phyloP scores from a whole-genome alignment of 352 stramenopile species.

The Phytopythium vexans region DNA sequence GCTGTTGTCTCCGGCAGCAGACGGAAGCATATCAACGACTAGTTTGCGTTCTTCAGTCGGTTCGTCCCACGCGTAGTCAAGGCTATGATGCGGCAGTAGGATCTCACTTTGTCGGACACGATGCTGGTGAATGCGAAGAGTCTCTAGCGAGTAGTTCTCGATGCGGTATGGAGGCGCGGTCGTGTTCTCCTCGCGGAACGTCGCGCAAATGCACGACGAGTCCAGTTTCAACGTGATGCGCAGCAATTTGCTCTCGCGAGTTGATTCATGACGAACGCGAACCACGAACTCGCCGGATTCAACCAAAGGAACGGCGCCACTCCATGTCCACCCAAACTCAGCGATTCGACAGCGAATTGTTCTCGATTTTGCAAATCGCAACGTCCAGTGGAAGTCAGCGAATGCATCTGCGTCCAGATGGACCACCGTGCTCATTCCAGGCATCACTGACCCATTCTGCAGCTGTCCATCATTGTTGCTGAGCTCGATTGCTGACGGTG shows the following conservation, averaged over 20 bases:
- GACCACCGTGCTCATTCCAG: constrained; percentile 63
- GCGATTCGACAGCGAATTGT: constrained; percentile 77
- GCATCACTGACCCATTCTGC: constrained; percentile 48
- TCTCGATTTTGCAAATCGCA: constrained; percentile 61
- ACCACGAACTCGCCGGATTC: constrained; percentile 82
- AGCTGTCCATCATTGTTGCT: constrained; percentile 17
- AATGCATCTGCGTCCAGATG: constrained; percentile 70
- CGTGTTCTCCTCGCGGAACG: constrained; percentile 74
- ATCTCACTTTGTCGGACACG: constrained; percentile 82
- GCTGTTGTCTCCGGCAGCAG: constrained; percentile 83
- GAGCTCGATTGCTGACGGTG: constrained; percentile 39
- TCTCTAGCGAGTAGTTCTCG: constrained; percentile 89
- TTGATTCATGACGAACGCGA: constrained; percentile 81
- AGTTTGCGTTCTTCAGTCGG: constrained; percentile 74
- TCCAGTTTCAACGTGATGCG: constrained; percentile 80
- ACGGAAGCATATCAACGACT: constrained; percentile 87
- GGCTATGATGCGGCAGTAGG: constrained; percentile 79
- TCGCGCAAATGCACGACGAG: constrained; percentile 72
- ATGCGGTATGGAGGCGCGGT: constrained; percentile 82
- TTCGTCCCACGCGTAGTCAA: constrained; percentile 89
- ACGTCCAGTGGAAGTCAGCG: constrained; percentile 83
- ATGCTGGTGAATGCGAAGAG: constrained; percentile 80
- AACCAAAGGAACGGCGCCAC: constrained; percentile 66
- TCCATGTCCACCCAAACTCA: constrained; percentile 82
- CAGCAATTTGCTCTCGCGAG: constrained; percentile 72